Conservation (phyloP, 306 rosid genomes). For the Mimosa bimucronata region DNA sequence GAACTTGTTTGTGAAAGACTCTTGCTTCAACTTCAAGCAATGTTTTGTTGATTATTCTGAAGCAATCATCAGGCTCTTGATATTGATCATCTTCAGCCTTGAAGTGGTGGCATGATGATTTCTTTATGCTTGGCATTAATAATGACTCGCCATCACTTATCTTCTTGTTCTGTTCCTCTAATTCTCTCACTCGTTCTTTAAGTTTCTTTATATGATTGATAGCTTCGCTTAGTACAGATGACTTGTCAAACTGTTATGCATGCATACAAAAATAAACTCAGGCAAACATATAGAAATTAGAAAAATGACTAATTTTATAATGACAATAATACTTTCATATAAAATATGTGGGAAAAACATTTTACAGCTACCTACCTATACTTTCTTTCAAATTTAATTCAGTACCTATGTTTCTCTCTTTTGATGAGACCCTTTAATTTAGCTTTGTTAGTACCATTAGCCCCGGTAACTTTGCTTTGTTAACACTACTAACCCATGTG, state of each 20-base stretch:
- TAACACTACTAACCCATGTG: too few species aligned
- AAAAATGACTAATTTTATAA: background rate
- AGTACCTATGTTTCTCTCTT: too few species aligned
- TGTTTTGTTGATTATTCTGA: background rate
- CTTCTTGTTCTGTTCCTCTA: slow-evolving; percentile 28
- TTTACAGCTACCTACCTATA: too few species aligned
- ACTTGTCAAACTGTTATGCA: slow-evolving; percentile 26
- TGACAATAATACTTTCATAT: too few species aligned
- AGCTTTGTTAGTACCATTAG: too few species aligned
- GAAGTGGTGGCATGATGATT: background rate
- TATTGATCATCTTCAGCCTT: background rate
- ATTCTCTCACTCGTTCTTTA: background rate
- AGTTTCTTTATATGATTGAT: slow-evolving; percentile 29
- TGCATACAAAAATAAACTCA: background rate
- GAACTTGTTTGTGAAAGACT: slow-evolving; percentile 4
- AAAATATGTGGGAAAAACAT: too few species aligned
- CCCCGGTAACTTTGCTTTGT: too few species aligned
- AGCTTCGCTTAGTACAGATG: background rate
- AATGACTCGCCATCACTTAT: background rate
- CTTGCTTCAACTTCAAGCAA: slow-evolving; percentile 23
- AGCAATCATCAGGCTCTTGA: background rate
- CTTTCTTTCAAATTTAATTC: too few species aligned
- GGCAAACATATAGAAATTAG: background rate
- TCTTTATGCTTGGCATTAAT: background rate
- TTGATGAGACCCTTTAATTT: too few species aligned